These are phyloP conservation scores for Phanerochaete sordida DNA, from an alignment of 768 basidiomycete genomes.

Conservation along the genomic window DNA sequence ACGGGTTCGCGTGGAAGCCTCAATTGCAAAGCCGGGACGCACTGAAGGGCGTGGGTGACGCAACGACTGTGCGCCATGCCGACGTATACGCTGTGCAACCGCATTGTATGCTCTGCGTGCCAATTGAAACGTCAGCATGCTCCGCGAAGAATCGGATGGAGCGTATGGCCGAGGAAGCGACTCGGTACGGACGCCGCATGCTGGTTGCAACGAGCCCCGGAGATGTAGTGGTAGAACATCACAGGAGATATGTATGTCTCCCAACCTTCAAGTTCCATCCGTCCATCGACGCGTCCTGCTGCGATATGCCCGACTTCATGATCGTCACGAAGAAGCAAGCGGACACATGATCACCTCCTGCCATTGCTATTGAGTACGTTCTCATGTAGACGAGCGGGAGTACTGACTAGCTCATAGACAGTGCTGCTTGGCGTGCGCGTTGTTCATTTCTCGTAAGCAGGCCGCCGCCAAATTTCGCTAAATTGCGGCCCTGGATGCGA, in stretches of 20 bases:
- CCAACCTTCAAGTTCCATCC: conserved; percentile 2
- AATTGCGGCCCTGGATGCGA: background rate
- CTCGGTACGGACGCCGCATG: background rate
- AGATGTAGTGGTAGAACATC: background rate
- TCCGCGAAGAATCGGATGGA: background rate
- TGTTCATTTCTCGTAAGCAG: background rate
- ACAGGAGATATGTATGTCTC: background rate
- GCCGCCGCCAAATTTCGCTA: background rate
- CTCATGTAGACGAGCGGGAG: background rate
- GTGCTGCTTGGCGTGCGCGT: background rate
- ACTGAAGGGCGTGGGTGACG: background rate
- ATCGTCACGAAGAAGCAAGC: background rate
- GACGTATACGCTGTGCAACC: background rate
- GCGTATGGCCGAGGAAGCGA: background rate
- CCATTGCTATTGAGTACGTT: background rate
- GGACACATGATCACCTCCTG: background rate
- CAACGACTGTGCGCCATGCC: background rate
- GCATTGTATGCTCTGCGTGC: background rate
- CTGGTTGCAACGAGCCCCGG: background rate
- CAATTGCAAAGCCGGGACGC: background rate
- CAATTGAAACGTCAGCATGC: background rate
- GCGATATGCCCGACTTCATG: background rate
- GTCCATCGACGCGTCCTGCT: background rate
- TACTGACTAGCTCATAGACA: background rate
- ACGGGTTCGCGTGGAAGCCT: background rate